Evolutionary conservation across 306 rosid species (phyloP).

Genomic region (barrel medic (Medicago truncatula)): MtrunA17r5.0-ANR NC_053049.1:31068001-31068500

Average conservation of each 20-base stretch:
- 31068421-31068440: slow-evolving; percentile 80
- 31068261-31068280: not conserved
- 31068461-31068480: slow-evolving; percentile 75
- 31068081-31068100: slow-evolving; percentile 24
- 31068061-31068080: slow-evolving; percentile 31
- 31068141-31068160: slow-evolving; percentile 20
- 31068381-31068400: slow-evolving; percentile 61
- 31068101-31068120: slow-evolving; percentile 30
- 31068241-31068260: not conserved
- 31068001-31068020: no score
- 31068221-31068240: not conserved
- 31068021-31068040: not conserved
- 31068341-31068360: slow-evolving; percentile 59
- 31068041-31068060: not conserved
- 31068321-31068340: slow-evolving; percentile 58
- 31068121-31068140: slow-evolving; percentile 37
- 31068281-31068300: slow-evolving; percentile 3
- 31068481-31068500: slow-evolving; percentile 94
- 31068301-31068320: slow-evolving; percentile 50
- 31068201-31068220: not conserved
- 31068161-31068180: slow-evolving; percentile 20
- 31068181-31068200: slow-evolving; percentile 22
- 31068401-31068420: slow-evolving; percentile 69
- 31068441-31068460: slow-evolving; percentile 86
- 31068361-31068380: slow-evolving; percentile 63